These are phyloP conservation scores for Salix arbutifolia DNA, from an alignment of 345 rosid species.

Conservation along the genomic window DNA sequence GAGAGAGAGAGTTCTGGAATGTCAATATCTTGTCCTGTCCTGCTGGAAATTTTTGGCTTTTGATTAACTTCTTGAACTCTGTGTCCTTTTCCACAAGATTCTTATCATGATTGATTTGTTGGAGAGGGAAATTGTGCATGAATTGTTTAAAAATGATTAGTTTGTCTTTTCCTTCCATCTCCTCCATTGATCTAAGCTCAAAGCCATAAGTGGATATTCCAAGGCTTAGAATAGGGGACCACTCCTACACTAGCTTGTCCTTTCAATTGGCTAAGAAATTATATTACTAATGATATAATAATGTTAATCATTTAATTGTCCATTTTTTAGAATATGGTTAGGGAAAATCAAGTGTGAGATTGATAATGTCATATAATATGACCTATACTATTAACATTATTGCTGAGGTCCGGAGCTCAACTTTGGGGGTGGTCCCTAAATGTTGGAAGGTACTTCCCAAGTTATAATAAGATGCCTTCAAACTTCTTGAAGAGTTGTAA, in stretches of 20 bases:
- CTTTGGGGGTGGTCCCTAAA: slow-evolving; percentile 25
- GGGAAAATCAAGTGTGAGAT: slow-evolving; percentile 5
- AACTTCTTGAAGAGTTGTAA: not conserved
- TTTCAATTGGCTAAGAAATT: slow-evolving; percentile 11
- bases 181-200: slow-evolving; percentile 10
- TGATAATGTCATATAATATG: slow-evolving; percentile 10
- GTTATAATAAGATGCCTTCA: slow-evolving; percentile 8
- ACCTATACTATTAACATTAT: not conserved
- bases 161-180: slow-evolving; percentile 2
- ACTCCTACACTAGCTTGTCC: slow-evolving; percentile 21
- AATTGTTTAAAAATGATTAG: not conserved
- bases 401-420: slow-evolving; percentile 5
- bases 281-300: slow-evolving; percentile 10
- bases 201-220: slow-evolving; percentile 7
- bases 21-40: slow-evolving; percentile 19
- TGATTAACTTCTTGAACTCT: slow-evolving; percentile 7
- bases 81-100: slow-evolving; percentile 25
- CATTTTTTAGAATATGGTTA: slow-evolving; percentile 7
- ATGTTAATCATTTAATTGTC: slow-evolving; percentile 1
- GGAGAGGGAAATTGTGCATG: slow-evolving; percentile 3
- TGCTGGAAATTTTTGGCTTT: slow-evolving; percentile 12
- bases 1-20: slow-evolving; percentile 1
- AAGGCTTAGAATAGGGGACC: slow-evolving; percentile 24
- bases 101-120: slow-evolving; percentile 17
- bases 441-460: slow-evolving; percentile 3